Evolutionary conservation across 2,329 filamentous ascomycete genomes (phyloP).

Genomic region (Ceratocystis smalleyi): DNA sequence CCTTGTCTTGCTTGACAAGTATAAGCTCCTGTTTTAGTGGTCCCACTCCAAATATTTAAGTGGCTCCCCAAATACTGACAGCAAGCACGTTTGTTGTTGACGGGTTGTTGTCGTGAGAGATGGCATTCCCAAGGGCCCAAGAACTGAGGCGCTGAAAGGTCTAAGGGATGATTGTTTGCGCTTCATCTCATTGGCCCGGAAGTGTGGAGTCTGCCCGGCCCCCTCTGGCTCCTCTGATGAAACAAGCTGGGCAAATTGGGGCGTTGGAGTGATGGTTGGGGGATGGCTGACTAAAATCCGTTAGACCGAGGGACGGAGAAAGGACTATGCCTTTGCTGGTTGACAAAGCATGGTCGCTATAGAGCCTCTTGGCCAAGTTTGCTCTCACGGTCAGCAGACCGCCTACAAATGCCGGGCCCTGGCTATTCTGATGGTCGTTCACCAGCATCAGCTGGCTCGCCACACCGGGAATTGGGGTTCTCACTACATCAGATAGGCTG

Average conservation of each 20-base stretch:
- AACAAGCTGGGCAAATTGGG: too few species aligned
- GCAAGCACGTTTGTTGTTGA: too few species aligned
- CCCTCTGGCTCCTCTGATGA: not conserved
- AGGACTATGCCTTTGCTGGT: too few species aligned
- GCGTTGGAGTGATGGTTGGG: not conserved
- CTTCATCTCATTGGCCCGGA: not conserved
- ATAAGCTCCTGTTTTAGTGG: not conserved
- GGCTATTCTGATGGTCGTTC: too few species aligned
- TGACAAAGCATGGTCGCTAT: too few species aligned
- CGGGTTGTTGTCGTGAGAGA: not conserved
- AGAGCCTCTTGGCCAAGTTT: too few species aligned
- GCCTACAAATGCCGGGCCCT: too few species aligned
- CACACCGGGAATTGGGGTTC: too few species aligned
- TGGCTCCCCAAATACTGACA: not conserved
- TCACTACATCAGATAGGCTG: too few species aligned
- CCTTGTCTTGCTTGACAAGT: slow-evolving; percentile 4
- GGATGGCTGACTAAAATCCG: not conserved
- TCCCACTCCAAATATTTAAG: not conserved
- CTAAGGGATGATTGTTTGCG: not conserved
- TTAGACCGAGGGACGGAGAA: not conserved
- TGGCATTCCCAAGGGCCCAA: not conserved
- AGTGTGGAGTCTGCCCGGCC: not conserved
- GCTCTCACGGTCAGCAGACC: too few species aligned
- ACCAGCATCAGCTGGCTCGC: too few species aligned
- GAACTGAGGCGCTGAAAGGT: not conserved